Evolutionary conservation across 2,329 filamentous ascomycete species (phyloP).

Genomic region (Cladobotryum protrusum): DNA sequence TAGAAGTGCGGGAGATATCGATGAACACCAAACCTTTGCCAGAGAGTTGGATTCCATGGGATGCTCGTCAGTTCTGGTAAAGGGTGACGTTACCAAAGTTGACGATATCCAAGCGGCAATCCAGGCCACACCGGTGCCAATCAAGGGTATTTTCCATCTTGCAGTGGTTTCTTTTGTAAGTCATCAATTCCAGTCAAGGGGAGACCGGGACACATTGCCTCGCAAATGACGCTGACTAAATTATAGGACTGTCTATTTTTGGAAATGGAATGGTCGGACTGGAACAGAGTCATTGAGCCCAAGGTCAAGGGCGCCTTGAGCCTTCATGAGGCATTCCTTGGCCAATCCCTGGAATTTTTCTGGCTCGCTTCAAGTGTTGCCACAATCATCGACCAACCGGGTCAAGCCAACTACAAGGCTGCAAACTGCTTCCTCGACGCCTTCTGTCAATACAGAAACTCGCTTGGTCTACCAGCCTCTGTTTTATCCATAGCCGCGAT

Average conservation of each 20-base stretch:
- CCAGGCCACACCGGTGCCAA: too few species aligned
- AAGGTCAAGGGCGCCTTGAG: constrained; percentile 33
- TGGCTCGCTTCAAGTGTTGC: constrained; percentile 24
- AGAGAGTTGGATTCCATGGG: too few species aligned
- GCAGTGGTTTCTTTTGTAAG: too few species aligned
- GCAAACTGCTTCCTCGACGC: constrained; percentile 37
- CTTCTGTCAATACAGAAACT: constrained; percentile 31
- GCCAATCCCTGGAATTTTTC: constrained; percentile 27
- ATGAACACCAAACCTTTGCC: too few species aligned
- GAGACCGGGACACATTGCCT: too few species aligned
- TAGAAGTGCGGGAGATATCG: too few species aligned
- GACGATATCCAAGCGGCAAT: too few species aligned
- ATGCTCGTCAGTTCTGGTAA: too few species aligned
- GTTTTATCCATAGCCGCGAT: constrained; percentile 32
- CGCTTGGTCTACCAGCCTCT: constrained; percentile 29
- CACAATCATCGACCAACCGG: constrained; percentile 22
- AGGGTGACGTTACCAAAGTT: too few species aligned
- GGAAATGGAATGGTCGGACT: constrained; percentile 29
- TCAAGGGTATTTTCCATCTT: too few species aligned
- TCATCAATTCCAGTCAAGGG: too few species aligned
- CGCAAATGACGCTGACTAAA: too few species aligned
- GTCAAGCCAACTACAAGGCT: constrained; percentile 32
- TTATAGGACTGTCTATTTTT: constrained; percentile 11
- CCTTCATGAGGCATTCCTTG: constrained; percentile 21
- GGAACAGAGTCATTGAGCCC: constrained; percentile 18